Evolutionary conservation across 768 basidiomycete genomes (phyloP).

Genomic region (Hypholoma fasciculare): DNA sequence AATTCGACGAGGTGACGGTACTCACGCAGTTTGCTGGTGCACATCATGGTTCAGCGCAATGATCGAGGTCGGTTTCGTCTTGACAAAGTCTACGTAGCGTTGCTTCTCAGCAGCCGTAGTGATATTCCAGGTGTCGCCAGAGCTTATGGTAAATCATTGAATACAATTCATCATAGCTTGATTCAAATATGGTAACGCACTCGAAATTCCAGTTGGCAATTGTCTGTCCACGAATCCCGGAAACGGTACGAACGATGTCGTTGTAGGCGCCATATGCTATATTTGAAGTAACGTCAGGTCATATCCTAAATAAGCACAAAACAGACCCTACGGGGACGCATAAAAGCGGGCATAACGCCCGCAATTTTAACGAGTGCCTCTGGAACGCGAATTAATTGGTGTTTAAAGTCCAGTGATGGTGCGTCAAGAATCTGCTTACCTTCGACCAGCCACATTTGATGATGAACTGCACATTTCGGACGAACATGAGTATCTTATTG

Average conservation of each 20-base stretch:
- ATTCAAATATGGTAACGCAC: constrained; percentile 15
- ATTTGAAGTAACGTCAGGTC: not conserved
- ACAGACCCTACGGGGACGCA: constrained; percentile 35
- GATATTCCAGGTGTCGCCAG: constrained; percentile 30
- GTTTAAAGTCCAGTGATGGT: constrained; percentile 19
- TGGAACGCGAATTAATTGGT: constrained; percentile 9
- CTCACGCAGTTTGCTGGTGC: constrained; percentile 27
- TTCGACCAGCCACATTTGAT: constrained; percentile 45
- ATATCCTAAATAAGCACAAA: not conserved
- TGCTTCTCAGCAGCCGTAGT: constrained; percentile 19
- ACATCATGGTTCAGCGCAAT: constrained; percentile 37
- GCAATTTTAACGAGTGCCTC: constrained; percentile 38
- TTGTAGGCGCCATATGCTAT: constrained; percentile 39
- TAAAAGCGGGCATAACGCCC: constrained; percentile 38
- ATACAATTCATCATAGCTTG: not conserved
- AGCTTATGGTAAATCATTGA: constrained; percentile 16
- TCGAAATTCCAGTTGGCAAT: constrained; percentile 38
- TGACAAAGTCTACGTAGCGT: constrained; percentile 20
- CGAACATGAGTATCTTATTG: no score
- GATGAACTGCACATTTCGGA: no score
- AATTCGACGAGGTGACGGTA: not conserved
- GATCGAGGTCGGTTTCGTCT: constrained; percentile 24
- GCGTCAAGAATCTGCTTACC: constrained; percentile 25
- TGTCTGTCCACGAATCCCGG: constrained; percentile 24
- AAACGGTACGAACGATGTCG: constrained; percentile 24